These are phyloP conservation scores for Talaromyces liani DNA, from an alignment of 495 filamentous ascomycete genomes.

Conservation along the genomic window DNA sequence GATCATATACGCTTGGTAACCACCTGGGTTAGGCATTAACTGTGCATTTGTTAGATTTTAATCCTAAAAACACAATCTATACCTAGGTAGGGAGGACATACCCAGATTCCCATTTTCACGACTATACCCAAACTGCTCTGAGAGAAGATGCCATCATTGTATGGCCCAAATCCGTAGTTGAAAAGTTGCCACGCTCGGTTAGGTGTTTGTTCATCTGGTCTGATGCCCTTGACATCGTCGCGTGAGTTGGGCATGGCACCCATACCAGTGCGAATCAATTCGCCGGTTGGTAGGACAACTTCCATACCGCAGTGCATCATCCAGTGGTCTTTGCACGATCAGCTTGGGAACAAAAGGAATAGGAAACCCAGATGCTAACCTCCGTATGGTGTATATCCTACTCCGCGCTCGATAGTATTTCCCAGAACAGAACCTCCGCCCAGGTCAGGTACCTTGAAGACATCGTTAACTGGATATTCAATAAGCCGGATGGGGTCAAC, in stretches of 20 bases:
- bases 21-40: constrained; percentile 44
- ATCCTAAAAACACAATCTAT: too few species aligned
- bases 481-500: too few species aligned
- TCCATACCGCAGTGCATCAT: constrained; percentile 49
- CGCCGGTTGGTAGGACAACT: constrained; percentile 47
- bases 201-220: constrained; percentile 17
- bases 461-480: too few species aligned
- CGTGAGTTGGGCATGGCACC: constrained; percentile 27
- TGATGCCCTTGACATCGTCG: neutral
- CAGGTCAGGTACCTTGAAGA: constrained; percentile 40
- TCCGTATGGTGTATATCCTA: constrained; percentile 48
- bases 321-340: constrained; percentile 38
- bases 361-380: constrained; percentile 8
- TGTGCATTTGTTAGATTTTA: too few species aligned
- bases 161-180: constrained; percentile 48
- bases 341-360: constrained; percentile 9
- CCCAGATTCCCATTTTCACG: constrained; percentile 49
- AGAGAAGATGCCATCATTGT: constrained; percentile 49
- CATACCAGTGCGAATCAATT: constrained; percentile 52
- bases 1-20: constrained; percentile 44
- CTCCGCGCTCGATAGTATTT: constrained; percentile 49
- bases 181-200: constrained; percentile 39
- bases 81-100: too few species aligned
- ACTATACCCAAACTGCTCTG: constrained; percentile 54
- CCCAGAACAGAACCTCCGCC: constrained; percentile 50